Evolutionary conservation across 768 basidiomycete species (phyloP).

Genomic region (Amanita brunnescens): DNA sequence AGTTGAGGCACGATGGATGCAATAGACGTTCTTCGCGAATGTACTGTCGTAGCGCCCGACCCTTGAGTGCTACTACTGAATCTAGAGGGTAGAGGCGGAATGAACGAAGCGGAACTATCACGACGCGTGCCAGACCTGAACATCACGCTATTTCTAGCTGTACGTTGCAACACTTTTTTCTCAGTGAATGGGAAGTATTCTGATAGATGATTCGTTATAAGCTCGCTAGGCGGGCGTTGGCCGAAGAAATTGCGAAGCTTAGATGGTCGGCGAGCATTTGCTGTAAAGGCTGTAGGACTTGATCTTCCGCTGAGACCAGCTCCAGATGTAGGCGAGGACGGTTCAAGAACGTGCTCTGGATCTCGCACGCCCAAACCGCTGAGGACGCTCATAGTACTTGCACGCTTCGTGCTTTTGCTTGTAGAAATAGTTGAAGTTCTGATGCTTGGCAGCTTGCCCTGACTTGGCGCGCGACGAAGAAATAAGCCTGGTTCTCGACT

Average conservation of each 20-base stretch:
- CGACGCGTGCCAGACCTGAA: slow-evolving; percentile 43
- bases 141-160: slow-evolving; percentile 78
- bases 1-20: slow-evolving; percentile 37
- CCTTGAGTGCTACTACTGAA: slow-evolving; percentile 58
- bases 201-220: slow-evolving; percentile 88
- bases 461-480: slow-evolving; percentile 47
- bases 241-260: slow-evolving; percentile 96
- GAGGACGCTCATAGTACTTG: slow-evolving; percentile 90
- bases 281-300: slow-evolving; percentile 24
- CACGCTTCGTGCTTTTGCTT: slow-evolving; percentile 69
- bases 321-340: slow-evolving; percentile 41
- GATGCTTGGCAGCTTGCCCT: slow-evolving; percentile 13
- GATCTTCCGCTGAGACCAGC: slow-evolving; percentile 16
- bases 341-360: slow-evolving; percentile 58
- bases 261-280: slow-evolving; percentile 43
- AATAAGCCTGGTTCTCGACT: slow-evolving; percentile 73
- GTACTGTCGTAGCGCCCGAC: slow-evolving; percentile 32
- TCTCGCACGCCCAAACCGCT: slow-evolving; percentile 87
- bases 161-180: slow-evolving; percentile 83
- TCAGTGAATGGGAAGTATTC: slow-evolving; percentile 95
- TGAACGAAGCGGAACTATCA: slow-evolving; percentile 45
- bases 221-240: slow-evolving; percentile 93
- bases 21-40: slow-evolving; percentile 37
- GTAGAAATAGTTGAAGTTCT: slow-evolving; percentile 14
- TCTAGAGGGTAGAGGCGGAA: slow-evolving; percentile 38